Base-by-base conservation (phyloP, 495 filamentous ascomycete genomes). In the Aspergillus panamensis region DNA sequence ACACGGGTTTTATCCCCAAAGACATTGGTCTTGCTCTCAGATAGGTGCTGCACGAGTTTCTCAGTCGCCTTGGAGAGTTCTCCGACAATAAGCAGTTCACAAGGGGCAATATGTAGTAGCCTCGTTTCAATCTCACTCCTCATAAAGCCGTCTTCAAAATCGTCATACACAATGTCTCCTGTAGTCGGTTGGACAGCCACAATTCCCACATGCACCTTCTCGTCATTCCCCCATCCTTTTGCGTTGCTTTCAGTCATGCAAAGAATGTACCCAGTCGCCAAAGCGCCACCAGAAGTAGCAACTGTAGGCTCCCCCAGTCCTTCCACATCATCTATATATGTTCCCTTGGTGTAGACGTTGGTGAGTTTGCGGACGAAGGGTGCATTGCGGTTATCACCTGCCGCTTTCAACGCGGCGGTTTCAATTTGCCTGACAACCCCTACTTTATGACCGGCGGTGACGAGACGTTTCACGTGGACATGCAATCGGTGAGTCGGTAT, bases 141-240 rank as follows among this genome's bases (percentile, higher is more conserved):
- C 95, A 97, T 99, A 73, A 97, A 99, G 3, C 95, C 91, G 64
- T 99, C 94, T 63, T 97, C 91, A 62, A 99, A 99, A 43, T 89
- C 86, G 67, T 99, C 94, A 62, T 97, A 94, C 55, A 97, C 90
- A 57, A 99, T 89, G 65, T 97, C 94, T 44, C 94, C 94, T 0
- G 95, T 97, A 0, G 90, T 88, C 20, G 94, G 94, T 62, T 99
- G 94, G 1, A 99, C 94, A 21, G 95, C 94, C 10, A 99, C 81
- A 56, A 99, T 85, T 1, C 95, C 94, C 9, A 97, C 85, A 56
- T 95, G 84, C 2, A 96, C 92, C 62, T 88, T 96, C 69, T 99
- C 94, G 68, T 97, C 94, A 19, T 89, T 91, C 9, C 91, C 91
- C 72, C 77, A 87, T 5, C 93, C 92, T 68, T 92, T 93, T 5